phyloP scores from a whole-genome alignment of 306 rosid species.

The Leucaena leucocephala region DNA sequence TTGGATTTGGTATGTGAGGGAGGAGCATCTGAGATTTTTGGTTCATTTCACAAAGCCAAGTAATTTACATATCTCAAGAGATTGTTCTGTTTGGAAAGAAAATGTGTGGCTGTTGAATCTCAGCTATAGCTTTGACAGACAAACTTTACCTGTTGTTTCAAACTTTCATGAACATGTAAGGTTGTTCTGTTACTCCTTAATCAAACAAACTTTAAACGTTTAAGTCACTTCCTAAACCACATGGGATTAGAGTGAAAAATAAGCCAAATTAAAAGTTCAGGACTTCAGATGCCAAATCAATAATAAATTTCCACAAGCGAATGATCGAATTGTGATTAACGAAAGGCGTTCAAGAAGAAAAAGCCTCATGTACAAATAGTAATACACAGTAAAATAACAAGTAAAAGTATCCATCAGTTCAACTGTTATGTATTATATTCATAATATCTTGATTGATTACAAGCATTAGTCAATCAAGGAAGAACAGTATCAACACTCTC shows the following conservation, averaged over 20 bases:
- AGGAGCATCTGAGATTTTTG: neutral
- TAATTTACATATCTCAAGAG: neutral
- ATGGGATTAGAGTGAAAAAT: neutral
- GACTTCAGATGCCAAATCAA: neutral
- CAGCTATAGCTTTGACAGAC: neutral
- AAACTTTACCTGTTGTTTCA: neutral
- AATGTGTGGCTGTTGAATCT: neutral
- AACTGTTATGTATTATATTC: neutral
- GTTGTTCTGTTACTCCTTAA: neutral
- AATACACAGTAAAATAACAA: too few species aligned
- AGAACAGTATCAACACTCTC: neutral
- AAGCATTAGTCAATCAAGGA: neutral
- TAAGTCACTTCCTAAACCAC: neutral
- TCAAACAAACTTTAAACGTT: neutral
- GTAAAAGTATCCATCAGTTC: neutral
- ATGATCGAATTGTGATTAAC: neutral
- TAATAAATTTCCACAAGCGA: neutral
- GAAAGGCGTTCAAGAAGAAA: neutral
- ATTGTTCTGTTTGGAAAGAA: neutral
- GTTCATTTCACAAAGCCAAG: neutral
- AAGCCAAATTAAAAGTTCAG: neutral
- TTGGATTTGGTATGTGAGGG: neutral
- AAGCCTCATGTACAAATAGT: neutral
- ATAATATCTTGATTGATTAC: neutral
- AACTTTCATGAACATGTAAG: neutral